phyloP scores from a whole-genome alignment of 805 yeast species.

The Brettanomyces anomalus region DNA sequence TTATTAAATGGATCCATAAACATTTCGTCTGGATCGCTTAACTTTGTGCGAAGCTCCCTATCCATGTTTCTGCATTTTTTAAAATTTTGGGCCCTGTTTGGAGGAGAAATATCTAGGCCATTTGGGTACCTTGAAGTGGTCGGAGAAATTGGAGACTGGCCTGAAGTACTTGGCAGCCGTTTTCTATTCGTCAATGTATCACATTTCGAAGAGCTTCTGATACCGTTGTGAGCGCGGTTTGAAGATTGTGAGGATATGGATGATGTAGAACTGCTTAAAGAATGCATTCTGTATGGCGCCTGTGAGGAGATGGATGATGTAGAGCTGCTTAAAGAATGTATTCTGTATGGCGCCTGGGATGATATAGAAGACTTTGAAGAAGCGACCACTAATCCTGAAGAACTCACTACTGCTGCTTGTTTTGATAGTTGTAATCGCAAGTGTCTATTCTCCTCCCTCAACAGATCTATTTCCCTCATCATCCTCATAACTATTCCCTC shows the following conservation, averaged over 20 bases:
- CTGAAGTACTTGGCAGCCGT: not conserved
- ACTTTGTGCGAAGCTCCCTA: no score
- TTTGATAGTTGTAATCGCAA: constrained; percentile 25
- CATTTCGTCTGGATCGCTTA: no score
- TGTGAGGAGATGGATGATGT: not conserved
- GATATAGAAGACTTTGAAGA: not conserved
- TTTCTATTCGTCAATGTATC: not conserved
- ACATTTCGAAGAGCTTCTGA: not conserved
- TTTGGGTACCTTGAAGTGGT: not conserved
- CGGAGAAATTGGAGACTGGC: not conserved
- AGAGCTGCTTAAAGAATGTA: not conserved
- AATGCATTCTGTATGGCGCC: constrained; percentile 4
- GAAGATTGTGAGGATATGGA: constrained; percentile 1
- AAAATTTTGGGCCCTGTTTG: not conserved
- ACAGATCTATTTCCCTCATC: constrained; percentile 48
- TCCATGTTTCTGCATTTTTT: no score
- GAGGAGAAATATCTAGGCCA: not conserved
- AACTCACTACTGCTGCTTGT: no score
- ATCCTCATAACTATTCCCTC: constrained; percentile 63
- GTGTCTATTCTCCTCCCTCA: constrained; percentile 44
- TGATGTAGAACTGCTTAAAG: not conserved
- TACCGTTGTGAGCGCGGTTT: not conserved
- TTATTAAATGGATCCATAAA: no score
- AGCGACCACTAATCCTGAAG: not conserved
- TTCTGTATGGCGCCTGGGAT: constrained; percentile 5